phyloP scores from a whole-genome alignment of 176 grass and related monocot species.

The Oryza nivara region DNA sequence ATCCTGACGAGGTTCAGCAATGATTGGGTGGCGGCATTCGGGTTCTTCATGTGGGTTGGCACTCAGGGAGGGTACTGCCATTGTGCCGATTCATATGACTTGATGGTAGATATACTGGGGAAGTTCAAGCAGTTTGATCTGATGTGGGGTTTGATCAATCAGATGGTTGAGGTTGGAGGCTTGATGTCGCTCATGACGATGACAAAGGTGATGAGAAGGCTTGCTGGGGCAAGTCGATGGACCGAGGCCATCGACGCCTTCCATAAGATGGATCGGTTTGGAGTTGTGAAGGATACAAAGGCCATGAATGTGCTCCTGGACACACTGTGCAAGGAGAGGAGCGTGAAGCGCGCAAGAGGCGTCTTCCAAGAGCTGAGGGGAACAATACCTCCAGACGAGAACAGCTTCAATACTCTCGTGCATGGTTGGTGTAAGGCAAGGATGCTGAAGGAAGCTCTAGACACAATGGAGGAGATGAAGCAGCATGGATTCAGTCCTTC shows the following conservation, averaged over 20 bases:
- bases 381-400: conserved; percentile 56
- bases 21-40: conserved; percentile 71
- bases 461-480: conserved; percentile 69
- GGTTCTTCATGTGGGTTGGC: conserved; percentile 84
- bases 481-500: conserved; percentile 70
- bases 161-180: conserved; percentile 60
- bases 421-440: conserved; percentile 85
- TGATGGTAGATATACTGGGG: conserved; percentile 75
- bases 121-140: conserved; percentile 77
- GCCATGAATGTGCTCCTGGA: conserved; percentile 81
- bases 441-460: conserved; percentile 61
- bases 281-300: conserved; percentile 66
- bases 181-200: conserved; percentile 68
- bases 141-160: conserved; percentile 70
- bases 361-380: conserved; percentile 59
- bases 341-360: conserved; percentile 68
- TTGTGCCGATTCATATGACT: conserved; percentile 53
- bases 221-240: conserved; percentile 67
- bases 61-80: conserved; percentile 56
- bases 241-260: conserved; percentile 63
- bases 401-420: conserved; percentile 73
- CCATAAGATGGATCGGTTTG: conserved; percentile 58
- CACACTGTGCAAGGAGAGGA: conserved; percentile 86
- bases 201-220: conserved; percentile 86
- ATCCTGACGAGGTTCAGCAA: conserved; percentile 67